Evolutionary conservation across 2,329 filamentous ascomycete genomes (phyloP).

Genomic region (Coniochaeta pulveracea): DNA sequence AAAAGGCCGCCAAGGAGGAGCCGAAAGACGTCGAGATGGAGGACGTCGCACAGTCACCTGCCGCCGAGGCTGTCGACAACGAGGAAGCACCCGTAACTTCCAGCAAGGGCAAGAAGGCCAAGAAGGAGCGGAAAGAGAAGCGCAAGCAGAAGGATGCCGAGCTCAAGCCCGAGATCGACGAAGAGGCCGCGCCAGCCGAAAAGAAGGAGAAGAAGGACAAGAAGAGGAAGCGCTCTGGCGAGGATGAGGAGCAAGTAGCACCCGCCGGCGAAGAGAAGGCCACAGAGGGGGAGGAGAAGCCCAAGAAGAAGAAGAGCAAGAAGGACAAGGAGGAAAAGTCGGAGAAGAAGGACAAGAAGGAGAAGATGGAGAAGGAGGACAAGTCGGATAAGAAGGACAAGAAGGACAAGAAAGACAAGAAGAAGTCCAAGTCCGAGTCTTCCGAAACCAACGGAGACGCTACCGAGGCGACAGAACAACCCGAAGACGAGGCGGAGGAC

Average conservation of each 20-base stretch:
- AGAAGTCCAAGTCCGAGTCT: conserved; percentile 7
- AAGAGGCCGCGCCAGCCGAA: conserved; percentile 2
- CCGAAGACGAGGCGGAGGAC: conserved; percentile 8
- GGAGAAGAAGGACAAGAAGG: conserved; percentile 9
- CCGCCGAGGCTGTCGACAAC: conserved; percentile 6
- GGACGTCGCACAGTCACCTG: no score
- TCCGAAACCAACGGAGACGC: conserved; percentile 5
- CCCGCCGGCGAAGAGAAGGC: neutral
- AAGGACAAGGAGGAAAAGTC: conserved; percentile 18
- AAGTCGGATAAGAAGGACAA: conserved; percentile 15
- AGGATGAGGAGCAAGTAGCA: conserved; percentile 13
- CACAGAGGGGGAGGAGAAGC: conserved; percentile 8
- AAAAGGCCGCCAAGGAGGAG: neutral
- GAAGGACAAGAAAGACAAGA: conserved; percentile 22
- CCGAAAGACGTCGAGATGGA: neutral
- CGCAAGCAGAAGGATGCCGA: conserved; percentile 22
- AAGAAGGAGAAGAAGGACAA: conserved; percentile 18
- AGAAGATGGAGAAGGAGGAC: conserved; percentile 12
- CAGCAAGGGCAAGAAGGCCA: conserved; percentile 15
- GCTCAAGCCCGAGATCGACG: conserved; percentile 10
- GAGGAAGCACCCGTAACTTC: conserved; percentile 10
- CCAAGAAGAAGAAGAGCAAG: conserved; percentile 8
- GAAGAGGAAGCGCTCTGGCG: conserved; percentile 23
- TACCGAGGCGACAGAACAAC: neutral
- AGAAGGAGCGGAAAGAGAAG: conserved; percentile 14